Base-by-base conservation (phyloP, 2,329 filamentous ascomycete species). In the Cytospora piceae region DNA sequence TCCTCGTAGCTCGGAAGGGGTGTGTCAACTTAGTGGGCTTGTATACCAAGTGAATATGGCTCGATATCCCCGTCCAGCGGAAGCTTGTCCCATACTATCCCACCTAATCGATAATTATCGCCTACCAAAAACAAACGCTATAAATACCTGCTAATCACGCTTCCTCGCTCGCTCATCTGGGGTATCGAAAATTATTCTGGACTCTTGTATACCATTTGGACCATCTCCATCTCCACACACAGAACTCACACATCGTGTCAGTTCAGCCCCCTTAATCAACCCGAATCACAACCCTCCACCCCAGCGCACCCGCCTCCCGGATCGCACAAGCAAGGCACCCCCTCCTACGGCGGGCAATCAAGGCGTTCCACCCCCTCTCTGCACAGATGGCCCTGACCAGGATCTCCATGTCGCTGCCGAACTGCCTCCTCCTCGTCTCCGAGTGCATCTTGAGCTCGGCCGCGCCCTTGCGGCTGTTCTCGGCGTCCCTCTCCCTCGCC, bases 291-390 rank as follows among this genome's bases (percentile, higher is more conserved):
- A 92, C 84, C 70, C 84, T 85, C 80, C 91, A 88, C 2, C 86
- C 88, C 65, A 93, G 74, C 3, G 88, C 90, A 6, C 87, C 87
- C 0, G 90, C 90, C 78, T 94, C 90, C 22, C 91, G 83, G 53
- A 94, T 85, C 51, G 89, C 90, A 75, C 91, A 94, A 4, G 85
- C 85, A 42, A 94, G 76, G 73, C 91, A 94, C 0, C 89, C 90
- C 67, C 90, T 82, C 69, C 86, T 85, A 49, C 83, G 81, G 60
- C 89, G 82, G 67, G 88, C 91, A 68, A 94, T 82, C 22, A 94
- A 74, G 27, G 91, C 90, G 73, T 93, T 90, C 82, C 88, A 89
- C 2, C 91, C 91, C 70, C 84, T 87, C 72, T 91, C 87, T 0
- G 90, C 88, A 73, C 91, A 94, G 70, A 92, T 82, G 1, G 90